These are phyloP conservation scores for Moniliella sp. DNA, from an alignment of 1,284 basidiomycete genomes.

Conservation along the genomic window DNA sequence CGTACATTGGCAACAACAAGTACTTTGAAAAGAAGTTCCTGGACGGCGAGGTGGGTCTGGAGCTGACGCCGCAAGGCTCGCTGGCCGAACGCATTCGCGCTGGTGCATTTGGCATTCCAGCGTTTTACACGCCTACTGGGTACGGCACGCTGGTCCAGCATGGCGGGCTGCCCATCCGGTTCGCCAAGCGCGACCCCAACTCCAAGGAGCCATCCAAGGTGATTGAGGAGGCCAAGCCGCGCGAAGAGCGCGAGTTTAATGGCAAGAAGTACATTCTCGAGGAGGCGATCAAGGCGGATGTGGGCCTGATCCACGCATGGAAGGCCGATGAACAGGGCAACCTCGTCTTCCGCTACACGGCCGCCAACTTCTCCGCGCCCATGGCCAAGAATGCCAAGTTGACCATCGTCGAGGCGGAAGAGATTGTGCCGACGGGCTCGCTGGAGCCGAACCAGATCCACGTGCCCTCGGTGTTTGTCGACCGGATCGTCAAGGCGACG, in stretches of 20 bases:
- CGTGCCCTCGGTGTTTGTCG: conserved; percentile 49
- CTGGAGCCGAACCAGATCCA: conserved; percentile 61
- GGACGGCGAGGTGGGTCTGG: conserved; percentile 17
- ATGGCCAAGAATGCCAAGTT: conserved; percentile 75
- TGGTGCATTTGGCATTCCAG: conserved; percentile 80
- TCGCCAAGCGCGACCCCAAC: conserved; percentile 14
- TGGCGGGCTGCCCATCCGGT: conserved; percentile 34
- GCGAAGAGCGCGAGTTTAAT: conserved; percentile 60
- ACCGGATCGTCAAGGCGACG: conserved; percentile 58
- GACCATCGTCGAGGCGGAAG: conserved; percentile 82
- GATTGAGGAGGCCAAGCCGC: conserved; percentile 36
- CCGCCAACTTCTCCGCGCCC: conserved; percentile 64
- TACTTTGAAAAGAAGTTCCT: conserved; percentile 27
- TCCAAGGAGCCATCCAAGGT: conserved; percentile 13
- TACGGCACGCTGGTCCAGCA: conserved; percentile 35
- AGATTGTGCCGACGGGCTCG: conserved; percentile 67
- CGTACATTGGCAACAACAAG: conserved; percentile 30
- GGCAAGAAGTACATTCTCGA: conserved; percentile 70
- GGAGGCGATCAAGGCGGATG: conserved; percentile 61
- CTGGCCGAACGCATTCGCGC: conserved; percentile 74
- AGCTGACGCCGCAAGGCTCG: conserved; percentile 38
- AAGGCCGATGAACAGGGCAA: conserved; percentile 67
- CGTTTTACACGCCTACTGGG: conserved; percentile 83
- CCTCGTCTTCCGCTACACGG: conserved; percentile 45
- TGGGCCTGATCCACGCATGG: conserved; percentile 77